Conservation (phyloP, 2,329 filamentous ascomycete genomes). For the Venturia effusa region DNA sequence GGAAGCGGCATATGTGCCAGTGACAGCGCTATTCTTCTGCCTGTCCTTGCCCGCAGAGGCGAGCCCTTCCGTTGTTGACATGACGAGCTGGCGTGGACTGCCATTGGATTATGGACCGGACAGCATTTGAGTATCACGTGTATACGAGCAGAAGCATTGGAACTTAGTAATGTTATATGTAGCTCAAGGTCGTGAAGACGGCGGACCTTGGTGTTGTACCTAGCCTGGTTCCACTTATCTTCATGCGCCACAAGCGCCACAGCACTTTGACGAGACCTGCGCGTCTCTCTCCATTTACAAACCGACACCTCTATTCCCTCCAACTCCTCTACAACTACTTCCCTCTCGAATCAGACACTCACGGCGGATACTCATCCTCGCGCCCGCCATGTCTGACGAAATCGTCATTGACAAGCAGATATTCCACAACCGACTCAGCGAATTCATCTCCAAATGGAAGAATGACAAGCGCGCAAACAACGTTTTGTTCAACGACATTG, state of each 20-base stretch:
- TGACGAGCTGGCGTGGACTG: not conserved
- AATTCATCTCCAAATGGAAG: constrained; percentile 88
- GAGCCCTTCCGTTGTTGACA: not conserved
- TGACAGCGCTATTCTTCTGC: constrained; percentile 48
- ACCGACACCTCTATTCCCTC: not conserved
- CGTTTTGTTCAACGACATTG: constrained; percentile 72
- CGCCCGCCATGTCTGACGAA: constrained; percentile 53
- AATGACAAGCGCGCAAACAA: constrained; percentile 84
- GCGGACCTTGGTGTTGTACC: not conserved
- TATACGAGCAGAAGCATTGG: not conserved
- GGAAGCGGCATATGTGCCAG: constrained; percentile 73
- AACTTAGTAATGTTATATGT: not conserved
- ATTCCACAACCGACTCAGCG: constrained; percentile 87
- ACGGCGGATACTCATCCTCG: not conserved
- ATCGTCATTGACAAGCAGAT: constrained; percentile 90
- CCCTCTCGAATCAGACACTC: not conserved
- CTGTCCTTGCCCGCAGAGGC: not conserved
- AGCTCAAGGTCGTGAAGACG: not conserved
- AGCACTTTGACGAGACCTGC: constrained; percentile 1
- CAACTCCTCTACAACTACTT: constrained; percentile 9
- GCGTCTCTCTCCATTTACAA: not conserved
- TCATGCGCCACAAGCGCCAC: not conserved
- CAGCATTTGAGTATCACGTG: not conserved
- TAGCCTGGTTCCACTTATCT: no score
- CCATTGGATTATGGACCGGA: not conserved